These are phyloP conservation scores for Santalum album DNA, from an alignment of 164 flowering plant genomes.

Conservation along the genomic window DNA sequence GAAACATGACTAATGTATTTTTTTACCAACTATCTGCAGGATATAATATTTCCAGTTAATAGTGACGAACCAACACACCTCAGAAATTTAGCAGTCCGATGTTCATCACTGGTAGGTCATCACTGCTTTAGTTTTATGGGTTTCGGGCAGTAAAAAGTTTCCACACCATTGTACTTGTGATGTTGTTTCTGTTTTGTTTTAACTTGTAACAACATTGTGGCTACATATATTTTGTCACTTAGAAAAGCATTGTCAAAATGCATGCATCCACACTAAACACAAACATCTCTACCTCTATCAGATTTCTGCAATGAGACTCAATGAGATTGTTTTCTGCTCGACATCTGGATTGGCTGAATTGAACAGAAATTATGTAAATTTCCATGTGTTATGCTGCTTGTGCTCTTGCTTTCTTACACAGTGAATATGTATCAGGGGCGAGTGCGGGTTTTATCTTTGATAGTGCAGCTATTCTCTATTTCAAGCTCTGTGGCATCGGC, in stretches of 20 bases:
- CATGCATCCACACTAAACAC: too few relatives aligned
- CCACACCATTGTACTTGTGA: too few relatives aligned
- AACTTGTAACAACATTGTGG: too few relatives aligned
- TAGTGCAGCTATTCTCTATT: conserved; percentile 77
- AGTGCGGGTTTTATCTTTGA: conserved; percentile 67
- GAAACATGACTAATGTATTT: not conserved
- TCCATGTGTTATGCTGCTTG: not conserved
- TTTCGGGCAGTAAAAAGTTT: not conserved
- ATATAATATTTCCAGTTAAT: conserved; percentile 52
- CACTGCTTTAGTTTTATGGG: not conserved
- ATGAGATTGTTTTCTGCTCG: too few relatives aligned
- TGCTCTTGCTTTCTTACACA: not conserved
- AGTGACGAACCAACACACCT: conserved; percentile 43
- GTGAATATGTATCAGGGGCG: conserved; percentile 52
- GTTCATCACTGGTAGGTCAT: conserved; percentile 69
- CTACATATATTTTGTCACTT: too few relatives aligned
- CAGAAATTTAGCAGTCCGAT: conserved; percentile 40
- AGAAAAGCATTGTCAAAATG: too few relatives aligned
- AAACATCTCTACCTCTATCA: too few relatives aligned
- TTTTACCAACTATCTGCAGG: conserved; percentile 26
- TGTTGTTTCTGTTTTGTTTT: too few relatives aligned
- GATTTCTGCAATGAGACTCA: too few relatives aligned
- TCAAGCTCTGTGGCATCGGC: conserved; percentile 63
- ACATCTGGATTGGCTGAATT: too few relatives aligned
- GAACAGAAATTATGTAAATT: not conserved